Evolutionary conservation across 177 flowering plant species (phyloP), one percentile per base, ranked within the genome.

Genomic region (Tripterygium wilfordii): DNA sequence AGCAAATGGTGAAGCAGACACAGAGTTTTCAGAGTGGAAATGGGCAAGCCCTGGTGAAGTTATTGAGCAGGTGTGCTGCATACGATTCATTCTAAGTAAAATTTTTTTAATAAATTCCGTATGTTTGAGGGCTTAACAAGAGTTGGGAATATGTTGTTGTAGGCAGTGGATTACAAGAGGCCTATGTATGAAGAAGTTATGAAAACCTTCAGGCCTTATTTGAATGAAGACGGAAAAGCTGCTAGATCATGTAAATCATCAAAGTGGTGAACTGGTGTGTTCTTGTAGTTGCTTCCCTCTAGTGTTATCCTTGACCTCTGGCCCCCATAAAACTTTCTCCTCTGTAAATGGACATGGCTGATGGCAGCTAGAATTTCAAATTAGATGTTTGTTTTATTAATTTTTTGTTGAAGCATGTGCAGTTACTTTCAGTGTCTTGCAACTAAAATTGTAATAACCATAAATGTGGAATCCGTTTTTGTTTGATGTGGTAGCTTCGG

Each of bases 91-190:
- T 38, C 4, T 4, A 26, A 8, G 19, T 4, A 21, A 23, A 32
- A 32, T 5, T 13, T 16, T 29, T 13, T 1, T 8, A 10, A 2
- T 18, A 1, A 16, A n/a, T 29, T 0, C 1, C 35, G 14, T 42
- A 14, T 20, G 9, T 27, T 49, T 31, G 32, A 19, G 20, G 6
- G 10, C 18, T 51, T 40, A 38, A 18, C 17, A 18, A 29, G 15
- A 49, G 4, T 24, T 25, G 10, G 36, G 30, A 12, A 44, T 33
- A 17, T 57, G 26, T 52, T 45, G 35, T 48, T 56, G 25, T 82
- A 89, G 96, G 98, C 96, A 14, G 98, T 79, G 37, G 98, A 91
- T 59, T 88, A 91, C 69, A 91, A 91, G 69, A 78, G 98, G 74
- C 92, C 82, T 36, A 72, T 75, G 14, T 91, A 91, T 28, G 89